Conservation (phyloP, 768 basidiomycete species). For the Russula emetica region DNA sequence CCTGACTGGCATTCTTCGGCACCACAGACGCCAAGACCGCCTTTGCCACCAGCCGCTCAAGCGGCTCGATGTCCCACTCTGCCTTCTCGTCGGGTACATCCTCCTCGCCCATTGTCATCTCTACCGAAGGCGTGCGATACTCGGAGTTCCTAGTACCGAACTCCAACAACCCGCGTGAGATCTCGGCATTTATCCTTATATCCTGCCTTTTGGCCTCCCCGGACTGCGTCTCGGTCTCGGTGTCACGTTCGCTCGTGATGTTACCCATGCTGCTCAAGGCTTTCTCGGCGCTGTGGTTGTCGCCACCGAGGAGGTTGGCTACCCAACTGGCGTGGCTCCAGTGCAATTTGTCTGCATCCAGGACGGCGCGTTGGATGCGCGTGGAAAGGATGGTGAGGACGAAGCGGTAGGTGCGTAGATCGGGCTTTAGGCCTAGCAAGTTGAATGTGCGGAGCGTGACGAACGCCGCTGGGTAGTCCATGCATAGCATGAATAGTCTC, state of each 20-base stretch:
- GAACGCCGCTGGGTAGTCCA: slow-evolving; percentile 23
- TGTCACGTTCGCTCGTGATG: not conserved
- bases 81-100: not conserved
- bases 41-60: slow-evolving; percentile 20
- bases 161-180: slow-evolving; percentile 2
- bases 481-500: slow-evolving; percentile 18
- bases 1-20: not conserved
- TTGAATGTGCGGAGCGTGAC: slow-evolving; percentile 20
- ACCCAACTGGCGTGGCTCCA: slow-evolving; percentile 6
- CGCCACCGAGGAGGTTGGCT: slow-evolving; percentile 13
- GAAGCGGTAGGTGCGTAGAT: slow-evolving; percentile 20
- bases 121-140: slow-evolving; percentile 6
- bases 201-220: not conserved
- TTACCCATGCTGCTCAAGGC: not conserved
- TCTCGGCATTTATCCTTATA: not conserved
- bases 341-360: too few species aligned
- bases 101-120: not conserved
- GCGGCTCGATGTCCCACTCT: slow-evolving; percentile 24
- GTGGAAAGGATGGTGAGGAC: slow-evolving; percentile 22
- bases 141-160: not conserved
- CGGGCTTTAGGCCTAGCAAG: slow-evolving; percentile 14
- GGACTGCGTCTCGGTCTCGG: not conserved
- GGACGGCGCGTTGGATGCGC: slow-evolving; percentile 3
- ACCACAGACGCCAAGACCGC: slow-evolving; percentile 5
- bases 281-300: not conserved